phyloP scores from a whole-genome alignment of 495 filamentous ascomycete species.

The Neurospora terricola region DNA sequence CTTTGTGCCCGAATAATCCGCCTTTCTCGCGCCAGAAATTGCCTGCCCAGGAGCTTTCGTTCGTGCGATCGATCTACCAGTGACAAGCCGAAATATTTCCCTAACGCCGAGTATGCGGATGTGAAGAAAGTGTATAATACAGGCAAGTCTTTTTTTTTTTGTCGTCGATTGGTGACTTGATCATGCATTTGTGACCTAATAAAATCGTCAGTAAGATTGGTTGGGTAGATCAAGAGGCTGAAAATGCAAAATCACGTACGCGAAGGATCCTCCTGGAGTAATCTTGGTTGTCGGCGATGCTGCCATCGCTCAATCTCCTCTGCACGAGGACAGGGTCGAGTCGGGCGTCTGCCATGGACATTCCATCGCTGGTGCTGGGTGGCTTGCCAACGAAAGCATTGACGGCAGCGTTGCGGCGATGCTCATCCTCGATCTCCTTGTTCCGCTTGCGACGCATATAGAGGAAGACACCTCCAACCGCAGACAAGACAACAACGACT shows the following conservation, averaged over 20 bases:
- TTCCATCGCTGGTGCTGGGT: slow-evolving; percentile 42
- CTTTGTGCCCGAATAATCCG: slow-evolving; percentile 21
- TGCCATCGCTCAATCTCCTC: slow-evolving; percentile 85
- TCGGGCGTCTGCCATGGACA: slow-evolving; percentile 66
- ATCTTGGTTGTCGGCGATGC: slow-evolving; percentile 95
- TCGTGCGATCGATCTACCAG: slow-evolving; percentile 33
- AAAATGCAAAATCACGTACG: slow-evolving; percentile 39
- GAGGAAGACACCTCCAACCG: slow-evolving; percentile 61
- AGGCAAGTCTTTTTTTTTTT: slow-evolving; percentile 35
- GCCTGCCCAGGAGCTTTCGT: slow-evolving; percentile 19
- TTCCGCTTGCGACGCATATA: slow-evolving; percentile 66
- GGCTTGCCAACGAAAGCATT: slow-evolving; percentile 57
- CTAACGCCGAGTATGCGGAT: slow-evolving; percentile 44
- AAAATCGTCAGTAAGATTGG: slow-evolving; percentile 15
- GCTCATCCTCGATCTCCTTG: slow-evolving; percentile 67
- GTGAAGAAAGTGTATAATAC: slow-evolving; percentile 34
- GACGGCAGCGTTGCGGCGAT: slow-evolving; percentile 62
- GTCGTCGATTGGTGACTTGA: slow-evolving; percentile 28
- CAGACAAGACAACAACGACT: slow-evolving; percentile 56
- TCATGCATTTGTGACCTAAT: slow-evolving; percentile 50
- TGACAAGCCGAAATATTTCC: slow-evolving; percentile 30
- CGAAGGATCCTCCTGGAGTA: slow-evolving; percentile 93
- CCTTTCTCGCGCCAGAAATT: slow-evolving; percentile 28
- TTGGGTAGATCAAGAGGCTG: background rate
- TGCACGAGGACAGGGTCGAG: slow-evolving; percentile 85